phyloP scores from a whole-genome alignment of 495 filamentous ascomycete species.

The Clavariopsis aquatica region DNA sequence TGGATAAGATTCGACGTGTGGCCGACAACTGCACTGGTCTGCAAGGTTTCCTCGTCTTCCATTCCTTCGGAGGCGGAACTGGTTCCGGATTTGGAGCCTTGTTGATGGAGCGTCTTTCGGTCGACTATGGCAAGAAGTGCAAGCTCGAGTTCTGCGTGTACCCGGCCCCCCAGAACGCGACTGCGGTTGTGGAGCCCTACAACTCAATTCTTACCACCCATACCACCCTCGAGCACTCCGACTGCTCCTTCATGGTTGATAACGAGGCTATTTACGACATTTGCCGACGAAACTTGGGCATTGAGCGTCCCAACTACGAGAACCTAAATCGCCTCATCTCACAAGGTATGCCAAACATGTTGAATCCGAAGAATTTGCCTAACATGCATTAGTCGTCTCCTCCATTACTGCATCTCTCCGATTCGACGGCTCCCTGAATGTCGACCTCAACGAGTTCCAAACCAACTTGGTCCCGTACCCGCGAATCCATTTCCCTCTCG shows the following conservation, averaged over 20 bases:
- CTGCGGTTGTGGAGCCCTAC: conserved; percentile 98
- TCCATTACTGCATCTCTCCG: conserved; percentile 98
- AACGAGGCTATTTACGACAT: conserved; percentile 99
- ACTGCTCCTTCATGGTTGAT: conserved; percentile 99
- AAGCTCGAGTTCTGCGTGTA: conserved; percentile 99
- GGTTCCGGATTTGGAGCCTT: conserved; percentile 98
- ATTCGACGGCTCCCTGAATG: conserved; percentile 98
- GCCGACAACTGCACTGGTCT: conserved; percentile 97
- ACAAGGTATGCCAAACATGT: conserved; percentile 69
- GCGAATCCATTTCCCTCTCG: conserved; percentile 98
- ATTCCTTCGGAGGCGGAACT: conserved; percentile 98
- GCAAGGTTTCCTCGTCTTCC: conserved; percentile 98
- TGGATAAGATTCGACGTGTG: conserved; percentile 93
- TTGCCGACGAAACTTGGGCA: conserved; percentile 93
- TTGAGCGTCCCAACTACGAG: conserved; percentile 95
- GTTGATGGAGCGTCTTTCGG: conserved; percentile 94
- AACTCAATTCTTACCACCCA: conserved; percentile 99
- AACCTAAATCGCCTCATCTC: conserved; percentile 98
- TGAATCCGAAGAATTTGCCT: no score
- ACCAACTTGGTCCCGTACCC: conserved; percentile 98
- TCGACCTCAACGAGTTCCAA: conserved; percentile 99
- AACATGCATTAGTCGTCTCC: conserved; percentile 69
- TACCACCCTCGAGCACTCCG: conserved; percentile 97
- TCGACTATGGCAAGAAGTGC: conserved; percentile 99
- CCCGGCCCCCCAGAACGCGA: conserved; percentile 93